Percentiles rank a stretch among this genome's conserved stretches.
Conservation (phyloP, 2,329 filamentous ascomycete genomes). For the Exutisphaerella laricina region DNA sequence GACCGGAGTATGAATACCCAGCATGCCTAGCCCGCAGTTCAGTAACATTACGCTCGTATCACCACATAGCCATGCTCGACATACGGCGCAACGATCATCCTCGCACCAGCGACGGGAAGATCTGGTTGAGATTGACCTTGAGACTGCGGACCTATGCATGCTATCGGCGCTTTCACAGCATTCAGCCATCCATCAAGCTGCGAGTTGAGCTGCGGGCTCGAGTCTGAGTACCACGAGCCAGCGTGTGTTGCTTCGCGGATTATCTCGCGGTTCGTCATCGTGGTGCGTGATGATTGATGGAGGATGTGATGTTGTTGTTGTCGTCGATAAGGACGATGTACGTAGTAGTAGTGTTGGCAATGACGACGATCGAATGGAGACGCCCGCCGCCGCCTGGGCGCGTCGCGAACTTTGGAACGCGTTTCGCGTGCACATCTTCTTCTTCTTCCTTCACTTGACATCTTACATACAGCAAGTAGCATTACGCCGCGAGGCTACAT, state of each 20-base stretch:
- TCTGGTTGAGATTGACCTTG: conserved; percentile 34
- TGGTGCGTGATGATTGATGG: conserved; percentile 1
- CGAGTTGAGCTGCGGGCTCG: conserved; percentile 52
- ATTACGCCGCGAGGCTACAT: too few species aligned
- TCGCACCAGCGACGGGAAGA: conserved; percentile 67
- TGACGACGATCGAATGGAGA: too few species aligned
- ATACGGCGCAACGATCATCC: conserved; percentile 89
- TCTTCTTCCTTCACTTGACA: too few species aligned
- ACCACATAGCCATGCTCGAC: conserved; percentile 11
- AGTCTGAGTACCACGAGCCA: conserved; percentile 76
- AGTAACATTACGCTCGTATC: too few species aligned
- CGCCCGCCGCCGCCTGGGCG: too few species aligned
- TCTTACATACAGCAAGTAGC: too few species aligned
- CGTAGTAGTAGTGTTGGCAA: too few species aligned
- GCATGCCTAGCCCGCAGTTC: conserved; percentile 62
- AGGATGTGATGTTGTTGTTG: conserved; percentile 2
- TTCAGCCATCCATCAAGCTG: conserved; percentile 73
- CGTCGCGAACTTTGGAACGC: too few species aligned
- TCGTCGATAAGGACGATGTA: not conserved
- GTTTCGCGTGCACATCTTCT: too few species aligned
- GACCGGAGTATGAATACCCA: conserved; percentile 86
- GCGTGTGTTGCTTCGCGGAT: conserved; percentile 65
- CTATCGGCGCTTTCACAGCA: conserved; percentile 61
- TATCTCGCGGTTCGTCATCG: too few species aligned
- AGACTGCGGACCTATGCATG: conserved; percentile 50